Evolutionary conservation across 192 early-diverging fungal genomes (phyloP), one percentile per base, ranked within the genome.

Genomic region (Coemansia sp.): DNA sequence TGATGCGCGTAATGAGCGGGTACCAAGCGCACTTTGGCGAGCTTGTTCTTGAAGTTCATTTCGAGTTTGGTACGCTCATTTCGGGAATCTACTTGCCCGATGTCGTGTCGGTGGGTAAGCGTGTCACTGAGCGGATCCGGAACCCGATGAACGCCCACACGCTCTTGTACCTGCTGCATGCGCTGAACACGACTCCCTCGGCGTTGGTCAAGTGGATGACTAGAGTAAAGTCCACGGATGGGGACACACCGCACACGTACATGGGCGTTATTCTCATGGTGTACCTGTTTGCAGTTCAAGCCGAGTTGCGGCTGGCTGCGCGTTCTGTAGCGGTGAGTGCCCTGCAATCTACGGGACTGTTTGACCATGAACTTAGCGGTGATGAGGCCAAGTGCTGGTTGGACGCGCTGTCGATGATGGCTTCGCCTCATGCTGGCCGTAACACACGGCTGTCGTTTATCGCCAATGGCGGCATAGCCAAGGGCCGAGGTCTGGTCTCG

Each of bases 301-400:
- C 79, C 18, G 66, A 66, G 10, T 63, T 82, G 47, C 79, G 79
- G 16, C 34, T 23, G 3, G 65, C 70, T 8, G 79, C 79, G 14
- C 79, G 66, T 18, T 11, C 23, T 0, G 70, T 68, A 3, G 41
- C 64, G 9, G 31, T 73, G 11, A 23, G 39, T 6, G 73, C 70
- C 41, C 48, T 82, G 56, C 63, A 37, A 1, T 48, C 79, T 2
- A 67, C 74, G 1, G 74, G 70, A 11, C 58, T 82, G 59, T 82
- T 82, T 61, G 67, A 75, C 26, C 73, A 82, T 25, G 77, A 79
- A 21, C 5, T 56, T 5, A n/a, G 62, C 26, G 48, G 18, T 2
- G n/a, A n/a, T 25, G 79, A 82, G 64, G 66, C 74, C 16, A 37
- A 37, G 21, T 71, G 69, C 56, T 82, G 79, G 79, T 70, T 82